Evolutionary conservation across 192 early-diverging fungal genomes (phyloP).

Genomic region (Pilaira anomala): DNA sequence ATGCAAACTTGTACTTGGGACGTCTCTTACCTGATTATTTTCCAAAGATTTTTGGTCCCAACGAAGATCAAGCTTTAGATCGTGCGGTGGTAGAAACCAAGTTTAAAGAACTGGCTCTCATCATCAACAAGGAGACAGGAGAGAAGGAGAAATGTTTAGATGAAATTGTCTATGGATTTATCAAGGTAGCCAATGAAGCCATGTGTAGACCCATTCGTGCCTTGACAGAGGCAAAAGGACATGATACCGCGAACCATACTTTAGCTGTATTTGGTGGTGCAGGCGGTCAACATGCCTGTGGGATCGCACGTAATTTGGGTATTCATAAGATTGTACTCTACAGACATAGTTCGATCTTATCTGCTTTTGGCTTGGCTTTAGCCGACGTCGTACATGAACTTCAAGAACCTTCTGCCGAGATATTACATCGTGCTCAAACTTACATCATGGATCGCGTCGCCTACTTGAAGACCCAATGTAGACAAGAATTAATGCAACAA

Average conservation of each 20-base stretch:
- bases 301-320: constrained; percentile 83
- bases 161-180: constrained; percentile 90
- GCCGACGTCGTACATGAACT: constrained; percentile 93
- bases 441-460: constrained; percentile 52
- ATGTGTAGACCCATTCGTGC: constrained; percentile 95
- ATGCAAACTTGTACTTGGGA: constrained; percentile 90
- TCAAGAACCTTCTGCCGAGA: constrained; percentile 74
- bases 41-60: constrained; percentile 90
- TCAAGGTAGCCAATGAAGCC: constrained; percentile 93
- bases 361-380: constrained; percentile 84
- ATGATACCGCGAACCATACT: constrained; percentile 79
- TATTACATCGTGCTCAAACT: constrained; percentile 27
- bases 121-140: constrained; percentile 59
- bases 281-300: constrained; percentile 95
- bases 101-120: constrained; percentile 62
- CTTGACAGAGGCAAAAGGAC: constrained; percentile 89
- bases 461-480: constrained; percentile 44
- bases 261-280: constrained; percentile 95
- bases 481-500: constrained; percentile 55
- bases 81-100: constrained; percentile 51
- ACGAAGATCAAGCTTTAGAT: constrained; percentile 81
- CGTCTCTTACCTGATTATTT: constrained; percentile 83
- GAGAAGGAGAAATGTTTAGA: constrained; percentile 65
- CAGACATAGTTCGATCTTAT: constrained; percentile 86
- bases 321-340: constrained; percentile 86